Evolutionary conservation across 345 rosid species (phyloP), one percentile per base, ranked within the genome.

Genomic region (Rhodamnia rubescens): DNA sequence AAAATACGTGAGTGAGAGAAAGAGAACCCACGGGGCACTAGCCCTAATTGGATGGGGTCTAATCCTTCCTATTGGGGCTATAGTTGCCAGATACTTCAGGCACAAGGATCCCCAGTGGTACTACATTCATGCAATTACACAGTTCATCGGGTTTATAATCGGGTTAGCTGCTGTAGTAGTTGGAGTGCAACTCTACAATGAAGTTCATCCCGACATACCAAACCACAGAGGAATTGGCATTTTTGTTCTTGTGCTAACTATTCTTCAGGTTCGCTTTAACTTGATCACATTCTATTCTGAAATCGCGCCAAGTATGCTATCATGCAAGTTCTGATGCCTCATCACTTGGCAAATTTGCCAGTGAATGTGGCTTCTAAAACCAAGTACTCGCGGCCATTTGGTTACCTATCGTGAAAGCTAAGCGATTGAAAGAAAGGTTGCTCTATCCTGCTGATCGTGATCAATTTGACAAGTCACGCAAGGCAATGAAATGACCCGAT

Each of bases 101-200:
- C 97, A 95, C 75, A 95, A 91, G 82, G 98, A 95, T 74, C 99
- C 99, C 55, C 89, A 94, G 59, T 95, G 98, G 99, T 97, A 90
- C 58, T 97, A 95, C 89, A 92, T 94, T 44, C 98, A 97, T 81
- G 93, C 93, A 1, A 86, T 87, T 42, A 85, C 92, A 81, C 98
- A 97, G 20, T 91, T 95, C 82, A 57, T 90, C 2, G 98, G 99
- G 11, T 97, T 95, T 88, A 88, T 93, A 81, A 84, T 95, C 61
- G 94, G 93, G 44, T 91, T 95, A 50, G 92, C 96, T 7, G 89
- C 92, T 16, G 93, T 92, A 21, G 88, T 95, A 13, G 92, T 95
- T 5, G 98, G 99, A 53, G 81, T 91, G 47, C 96, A 91, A 82
- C 96, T 95, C 74, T 95, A 93, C 84, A 74, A 86, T 56, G 91